Evolutionary conservation across 2,329 filamentous ascomycete species (phyloP).

Genomic region (Fusarium hainanense): DNA sequence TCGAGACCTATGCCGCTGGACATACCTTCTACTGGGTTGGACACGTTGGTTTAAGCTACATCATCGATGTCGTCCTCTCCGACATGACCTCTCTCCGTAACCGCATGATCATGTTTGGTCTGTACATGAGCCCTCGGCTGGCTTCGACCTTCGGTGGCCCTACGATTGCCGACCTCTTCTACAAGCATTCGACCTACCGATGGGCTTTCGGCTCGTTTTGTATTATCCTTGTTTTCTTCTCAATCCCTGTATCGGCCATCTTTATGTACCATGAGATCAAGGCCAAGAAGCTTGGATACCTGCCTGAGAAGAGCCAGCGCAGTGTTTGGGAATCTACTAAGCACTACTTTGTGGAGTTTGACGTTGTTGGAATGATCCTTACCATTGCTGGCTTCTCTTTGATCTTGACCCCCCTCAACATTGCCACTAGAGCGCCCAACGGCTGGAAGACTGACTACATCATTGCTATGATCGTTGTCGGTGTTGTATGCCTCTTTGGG

Average conservation of each 20-base stretch:
- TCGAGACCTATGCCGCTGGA: constrained; percentile 69
- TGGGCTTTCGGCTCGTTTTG: constrained; percentile 69
- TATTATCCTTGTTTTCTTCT: constrained; percentile 70
- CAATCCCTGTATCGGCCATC: constrained; percentile 67
- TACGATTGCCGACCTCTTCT: constrained; percentile 40
- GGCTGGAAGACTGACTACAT: constrained; percentile 63
- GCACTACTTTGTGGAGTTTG: constrained; percentile 41
- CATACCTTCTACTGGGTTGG: constrained; percentile 75
- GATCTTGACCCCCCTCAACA: constrained; percentile 70
- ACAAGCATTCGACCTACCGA: constrained; percentile 39
- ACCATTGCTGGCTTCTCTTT: constrained; percentile 63
- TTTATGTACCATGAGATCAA: constrained; percentile 66
- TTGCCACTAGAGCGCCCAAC: constrained; percentile 55
- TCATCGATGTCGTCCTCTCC: constrained; percentile 57
- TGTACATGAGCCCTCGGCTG: constrained; percentile 58
- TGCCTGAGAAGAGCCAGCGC: constrained; percentile 55
- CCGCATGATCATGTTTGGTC: constrained; percentile 57
- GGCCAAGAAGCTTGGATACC: constrained; percentile 62
- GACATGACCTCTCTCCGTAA: constrained; percentile 58
- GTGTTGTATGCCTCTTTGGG: constrained; percentile 58
- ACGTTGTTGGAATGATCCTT: constrained; percentile 63
- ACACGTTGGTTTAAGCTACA: constrained; percentile 54
- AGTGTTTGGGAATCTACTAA: constrained; percentile 57
- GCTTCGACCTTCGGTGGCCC: constrained; percentile 56
- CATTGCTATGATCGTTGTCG: constrained; percentile 67